Percentiles rank a stretch among this genome's conserved stretches.
These are phyloP conservation scores for Emergomyces africanus DNA, from an alignment of 2,329 filamentous ascomycete species.

Conservation along the genomic window DNA sequence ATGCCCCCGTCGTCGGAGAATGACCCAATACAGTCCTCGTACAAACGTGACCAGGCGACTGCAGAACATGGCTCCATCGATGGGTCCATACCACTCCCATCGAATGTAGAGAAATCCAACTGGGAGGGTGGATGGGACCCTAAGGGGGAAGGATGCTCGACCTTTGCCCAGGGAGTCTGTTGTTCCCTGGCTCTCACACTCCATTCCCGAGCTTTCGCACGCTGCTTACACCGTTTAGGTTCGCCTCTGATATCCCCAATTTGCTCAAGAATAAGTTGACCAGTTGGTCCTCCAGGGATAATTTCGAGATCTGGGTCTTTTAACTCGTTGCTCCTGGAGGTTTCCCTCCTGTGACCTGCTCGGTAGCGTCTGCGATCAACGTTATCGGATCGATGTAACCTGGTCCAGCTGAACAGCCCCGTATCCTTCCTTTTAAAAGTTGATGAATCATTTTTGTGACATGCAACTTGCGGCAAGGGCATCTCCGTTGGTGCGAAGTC, in stretches of 20 bases:
- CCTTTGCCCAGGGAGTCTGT: not conserved
- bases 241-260: constrained; percentile 9
- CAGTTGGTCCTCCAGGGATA: constrained; percentile 4
- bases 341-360: constrained; percentile 9
- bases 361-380: constrained; percentile 9
- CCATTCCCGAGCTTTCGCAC: not conserved
- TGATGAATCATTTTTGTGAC: not conserved
- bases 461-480: not conserved
- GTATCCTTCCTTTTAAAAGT: constrained; percentile 4
- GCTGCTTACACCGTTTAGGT: constrained; percentile 2
- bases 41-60: constrained; percentile 3
- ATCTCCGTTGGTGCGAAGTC: constrained; percentile 10
- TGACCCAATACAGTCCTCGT: constrained; percentile 2
- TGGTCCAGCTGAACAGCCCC: constrained; percentile 7
- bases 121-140: not conserved
- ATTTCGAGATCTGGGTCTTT: constrained; percentile 11
- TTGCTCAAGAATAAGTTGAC: constrained; percentile 8
- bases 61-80: not conserved
- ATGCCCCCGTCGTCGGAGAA: not conserved
- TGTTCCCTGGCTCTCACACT: not conserved
- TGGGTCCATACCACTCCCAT: not conserved
- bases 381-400: constrained; percentile 3
- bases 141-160: not conserved
- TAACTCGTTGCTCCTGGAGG: constrained; percentile 7
- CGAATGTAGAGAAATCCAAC: not conserved